Base-by-base conservation (phyloP, 2,329 filamentous ascomycete species). In the Microdochium trichocladiopsis region DNA sequence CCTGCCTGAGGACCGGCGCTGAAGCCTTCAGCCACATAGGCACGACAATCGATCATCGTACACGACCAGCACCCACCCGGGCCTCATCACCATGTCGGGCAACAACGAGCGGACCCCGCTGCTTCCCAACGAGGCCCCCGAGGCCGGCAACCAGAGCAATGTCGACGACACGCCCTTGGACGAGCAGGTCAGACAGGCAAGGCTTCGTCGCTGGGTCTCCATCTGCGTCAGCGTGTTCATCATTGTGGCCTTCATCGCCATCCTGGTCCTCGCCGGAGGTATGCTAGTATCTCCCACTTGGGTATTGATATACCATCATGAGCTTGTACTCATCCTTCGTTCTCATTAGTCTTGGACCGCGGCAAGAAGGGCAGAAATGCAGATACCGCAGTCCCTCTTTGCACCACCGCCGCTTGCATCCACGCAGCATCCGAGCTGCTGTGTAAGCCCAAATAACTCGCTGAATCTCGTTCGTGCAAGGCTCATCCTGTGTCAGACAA, bases 401-500 rank as follows among this genome's bases (percentile, higher is more conserved):
- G 83, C 62, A 63, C 77, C 48, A 79, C 82, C 10, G 76, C 82
- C 43, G 77, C 79, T 55, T 87, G 83, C 63, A 72, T 86, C 12
- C 79, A 85, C 59, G 83, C 82, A 12, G 77, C 83, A 4, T 83
- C 81, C 12, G 76, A 80, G 56, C 76, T 87, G 36, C 72, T 86
- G 9, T 78, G 63, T 65, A 53, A 59, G 63, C 61, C 24, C 45
- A 31, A 16, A 31, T 23, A 14, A 14, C 18, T 22, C 41, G 2
- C n/a, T 4, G 21, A 4, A 21, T n/a, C 11, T 24, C 16, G 31
- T 6, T 18, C 36, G n/a, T 37, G 25, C 23, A 4, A n/a, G 24
- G 14, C 55, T 58, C 24, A 60, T 50, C 23, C 14, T 45, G 18
- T 48, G 23, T 8, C n/a, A 66, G 64, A 82, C 56, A 85, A 82